Conservation (phyloP, 345 rosid species). For the Brassica rapa region DNA sequence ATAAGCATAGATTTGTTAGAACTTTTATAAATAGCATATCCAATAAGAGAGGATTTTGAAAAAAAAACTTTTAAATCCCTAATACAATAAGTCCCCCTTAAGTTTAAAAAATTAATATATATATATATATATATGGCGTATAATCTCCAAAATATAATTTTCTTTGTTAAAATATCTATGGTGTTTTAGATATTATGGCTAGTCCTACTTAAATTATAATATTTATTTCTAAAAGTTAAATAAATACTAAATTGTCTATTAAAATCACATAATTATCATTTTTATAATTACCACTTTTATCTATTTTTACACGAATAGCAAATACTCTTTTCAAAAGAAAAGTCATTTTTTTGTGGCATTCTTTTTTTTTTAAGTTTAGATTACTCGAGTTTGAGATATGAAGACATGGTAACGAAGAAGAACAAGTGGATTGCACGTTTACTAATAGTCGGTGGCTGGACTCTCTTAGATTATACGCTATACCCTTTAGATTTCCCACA, state of each 20-base stretch:
- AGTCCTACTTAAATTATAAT: neutral
- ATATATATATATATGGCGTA: neutral
- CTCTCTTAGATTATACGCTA: conserved; percentile 2
- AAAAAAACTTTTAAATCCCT: too few relatives aligned
- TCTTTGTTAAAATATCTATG: neutral
- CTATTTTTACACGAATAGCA: neutral
- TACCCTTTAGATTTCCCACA: neutral
- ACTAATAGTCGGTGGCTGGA: conserved; percentile 22
- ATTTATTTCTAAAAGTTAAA: neutral
- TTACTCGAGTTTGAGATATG: conserved; percentile 7
- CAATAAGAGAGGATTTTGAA: too few relatives aligned
- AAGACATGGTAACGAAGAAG: conserved; percentile 5
- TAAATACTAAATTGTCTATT: neutral
- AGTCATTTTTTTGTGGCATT: neutral
- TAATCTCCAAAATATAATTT: neutral
- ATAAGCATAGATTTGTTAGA: too few relatives aligned
- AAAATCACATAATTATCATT: neutral
- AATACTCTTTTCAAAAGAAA: neutral
- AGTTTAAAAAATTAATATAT: too few relatives aligned
- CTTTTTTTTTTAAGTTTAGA: conserved; percentile 1
- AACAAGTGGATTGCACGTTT: conserved; percentile 26
- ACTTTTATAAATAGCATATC: too few relatives aligned
- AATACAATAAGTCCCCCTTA: too few relatives aligned
- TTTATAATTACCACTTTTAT: neutral
- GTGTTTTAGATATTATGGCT: neutral